phyloP scores from a whole-genome alignment of 495 filamentous ascomycete genomes.

The Saxispiralis lemnorum region DNA sequence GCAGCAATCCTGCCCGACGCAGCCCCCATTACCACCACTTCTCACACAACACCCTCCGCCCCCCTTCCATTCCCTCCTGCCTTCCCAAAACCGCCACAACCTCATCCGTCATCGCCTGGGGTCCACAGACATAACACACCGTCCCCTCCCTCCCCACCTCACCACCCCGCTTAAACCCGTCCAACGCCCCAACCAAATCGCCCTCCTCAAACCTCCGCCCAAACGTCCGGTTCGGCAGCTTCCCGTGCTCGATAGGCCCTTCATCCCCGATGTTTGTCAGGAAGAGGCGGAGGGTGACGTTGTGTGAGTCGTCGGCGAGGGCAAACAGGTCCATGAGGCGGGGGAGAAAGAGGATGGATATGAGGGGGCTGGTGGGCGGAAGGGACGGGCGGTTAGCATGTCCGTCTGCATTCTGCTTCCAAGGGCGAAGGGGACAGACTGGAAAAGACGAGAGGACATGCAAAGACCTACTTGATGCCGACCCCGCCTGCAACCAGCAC shows the following conservation, averaged over 20 bases:
- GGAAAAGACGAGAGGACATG: conserved; percentile 5
- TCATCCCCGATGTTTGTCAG: conserved; percentile 7
- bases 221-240: conserved; percentile 10
- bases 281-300: conserved; percentile 13
- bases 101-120: conserved; percentile 63
- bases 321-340: conserved; percentile 17
- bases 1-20: no score
- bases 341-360: conserved; percentile 25
- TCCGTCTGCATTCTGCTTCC: no score
- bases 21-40: conserved; percentile 91
- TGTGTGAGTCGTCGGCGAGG: background rate
- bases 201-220: conserved; percentile 6
- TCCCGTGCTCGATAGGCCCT: conserved; percentile 9
- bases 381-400: no score
- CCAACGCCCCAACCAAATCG: conserved; percentile 12
- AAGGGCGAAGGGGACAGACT: conserved; percentile 24
- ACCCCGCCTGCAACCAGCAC: conserved; percentile 71
- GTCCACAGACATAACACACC: conserved; percentile 65
- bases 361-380: conserved; percentile 21
- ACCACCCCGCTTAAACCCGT: conserved; percentile 23
- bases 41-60: conserved; percentile 57
- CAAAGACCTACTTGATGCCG: conserved; percentile 51
- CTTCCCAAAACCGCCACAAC: conserved; percentile 38
- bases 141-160: conserved; percentile 30
- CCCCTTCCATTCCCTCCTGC: conserved; percentile 35